A percentile compares a stretch with the other conserved stretches of the same genome.
Conservation (phyloP, 805 yeast species). For the Saturnispora mendoncae region DNA sequence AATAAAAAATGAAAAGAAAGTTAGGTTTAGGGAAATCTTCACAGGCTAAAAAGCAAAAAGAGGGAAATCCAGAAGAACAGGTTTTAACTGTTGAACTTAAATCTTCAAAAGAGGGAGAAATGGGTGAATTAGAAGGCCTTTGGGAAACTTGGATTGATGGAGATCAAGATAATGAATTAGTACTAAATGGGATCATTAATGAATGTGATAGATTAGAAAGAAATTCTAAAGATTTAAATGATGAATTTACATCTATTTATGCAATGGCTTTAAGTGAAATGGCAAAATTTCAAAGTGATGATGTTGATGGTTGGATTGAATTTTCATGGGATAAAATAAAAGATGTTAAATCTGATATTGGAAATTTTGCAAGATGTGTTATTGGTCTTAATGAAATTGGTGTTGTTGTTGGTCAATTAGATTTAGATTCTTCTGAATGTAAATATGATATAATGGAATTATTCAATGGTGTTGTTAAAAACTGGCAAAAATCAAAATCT, state of each 20-base stretch:
- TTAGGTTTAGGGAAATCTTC: constrained; percentile 55
- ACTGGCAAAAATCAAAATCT: constrained; percentile 32
- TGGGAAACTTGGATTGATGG: constrained; percentile 56
- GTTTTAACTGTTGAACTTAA: constrained; percentile 56
- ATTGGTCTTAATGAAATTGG: constrained; percentile 52
- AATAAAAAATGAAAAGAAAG: constrained; percentile 41
- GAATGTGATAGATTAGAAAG: constrained; percentile 80
- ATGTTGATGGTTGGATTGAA: constrained; percentile 38
- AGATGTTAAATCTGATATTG: constrained; percentile 40
- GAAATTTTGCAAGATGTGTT: constrained; percentile 49
- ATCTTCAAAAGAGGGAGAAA: constrained; percentile 66
- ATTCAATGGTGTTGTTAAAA: constrained; percentile 38
- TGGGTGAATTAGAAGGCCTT: constrained; percentile 66
- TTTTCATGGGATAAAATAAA: constrained; percentile 66
- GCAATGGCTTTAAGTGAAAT: constrained; percentile 62
- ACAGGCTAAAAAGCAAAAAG: constrained; percentile 35
- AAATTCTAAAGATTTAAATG: constrained; percentile 24
- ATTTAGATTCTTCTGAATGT: constrained; percentile 11
- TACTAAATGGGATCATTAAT: constrained; percentile 79
- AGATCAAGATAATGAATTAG: constrained; percentile 52
- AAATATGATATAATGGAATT: constrained; percentile 33
- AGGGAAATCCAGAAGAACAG: constrained; percentile 34
- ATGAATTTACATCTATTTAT: constrained; percentile 54
- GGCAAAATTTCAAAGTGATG: constrained; percentile 39
- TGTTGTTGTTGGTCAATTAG: constrained; percentile 35